Evolutionary conservation across 2,329 filamentous ascomycete genomes (phyloP), one percentile per base, ranked within the genome.

Genomic region (Pseudogymnoascus sp.): DNA sequence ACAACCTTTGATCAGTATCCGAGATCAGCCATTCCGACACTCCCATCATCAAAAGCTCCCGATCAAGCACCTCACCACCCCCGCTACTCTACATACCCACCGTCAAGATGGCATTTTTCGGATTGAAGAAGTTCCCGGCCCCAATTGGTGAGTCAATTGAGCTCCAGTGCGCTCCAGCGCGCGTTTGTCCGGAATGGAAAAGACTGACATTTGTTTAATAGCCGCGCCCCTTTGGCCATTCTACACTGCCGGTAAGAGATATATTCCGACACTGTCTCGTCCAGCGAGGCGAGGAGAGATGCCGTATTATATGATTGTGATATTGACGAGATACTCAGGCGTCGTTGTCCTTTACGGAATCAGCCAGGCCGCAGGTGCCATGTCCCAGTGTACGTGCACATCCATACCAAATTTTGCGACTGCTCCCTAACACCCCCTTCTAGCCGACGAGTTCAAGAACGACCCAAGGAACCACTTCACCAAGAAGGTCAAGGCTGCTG

Each of bases 361-460:
- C 82, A 96, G 96, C 84, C 85, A 90, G 67, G 84, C 88, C 71
- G 89, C 91, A 75, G 89, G 84, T 76, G 80, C 85, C 72, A 84
- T 96, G 81, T 87, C 89, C 81, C 81, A 85, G 76, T 85, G 93
- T 98, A 86, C 78, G 86, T 84, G n/a, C 60, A 22, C 61, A 22
- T 14, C 35, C 24, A 56, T 62, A 59, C 67, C 24, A 33, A 60
- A 24, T 33, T 61, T 62, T 60, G 53, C 63, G 63, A 63, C 24
- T 59, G 3, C 56, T 10, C 19, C 33, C 19, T 12, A 59, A 62
- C 60, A 60, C 35, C 61, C 59, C 46, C 64, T 65, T 60, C 68
- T 72, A 98, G 93, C 87, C 82, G 90, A 90, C 72, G 91, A 98
- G 82, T 97, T 85, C 86, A 96, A 93, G 88, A 96, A 96, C 83